Base-by-base conservation (phyloP, 163 green algal species). In the Chlorella variabilis region DNA sequence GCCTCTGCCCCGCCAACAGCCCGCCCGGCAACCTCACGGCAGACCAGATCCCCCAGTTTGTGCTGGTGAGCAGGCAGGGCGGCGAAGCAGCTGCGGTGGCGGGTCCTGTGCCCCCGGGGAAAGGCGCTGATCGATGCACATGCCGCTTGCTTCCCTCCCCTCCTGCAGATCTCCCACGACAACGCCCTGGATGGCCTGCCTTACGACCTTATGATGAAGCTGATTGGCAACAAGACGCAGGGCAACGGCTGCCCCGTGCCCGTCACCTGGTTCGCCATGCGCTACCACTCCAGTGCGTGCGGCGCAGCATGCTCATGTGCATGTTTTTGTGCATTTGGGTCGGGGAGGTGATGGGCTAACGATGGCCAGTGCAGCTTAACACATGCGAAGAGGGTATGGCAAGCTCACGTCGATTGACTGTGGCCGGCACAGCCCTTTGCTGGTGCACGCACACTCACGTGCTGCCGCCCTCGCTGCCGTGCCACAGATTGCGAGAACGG, bases 181-280 rank as follows among this genome's bases (percentile, higher is more conserved):
- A 81, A 81, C 33, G 75, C 75, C 59, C 58, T 81, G 58, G 75
- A 81, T 39, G 31, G 41, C 58, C 58, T 63, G 59, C 59, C 75
- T 29, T 81, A 42, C 29, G 33, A 56, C 36, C 23, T 73, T 20
- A 59, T 81, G 59, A 18, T 49, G 42, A 21, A 29, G 17, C 42
- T 81, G 59, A 39, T 71, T 58, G 58, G 41, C 18, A 29, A 71
- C 39, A 73, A 81, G 41, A 34, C 17, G 6, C 58, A 71, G 58
- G 13, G 6, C 25, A 81, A 81, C 41, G 75, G 75, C 18, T 81
- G 75, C 59, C 42, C 42, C 59, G 75, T 81, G 5, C 62, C 75
- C 27, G 59, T 81, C 20, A 81, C 75, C 41, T 81, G 75, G 75
- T 81, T 81, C 23, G 75, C 58, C 58, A 81, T 81, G 75, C 62